phyloP scores from a whole-genome alignment of 352 stramenopile species.

The Phytophthora pinifolia region DNA sequence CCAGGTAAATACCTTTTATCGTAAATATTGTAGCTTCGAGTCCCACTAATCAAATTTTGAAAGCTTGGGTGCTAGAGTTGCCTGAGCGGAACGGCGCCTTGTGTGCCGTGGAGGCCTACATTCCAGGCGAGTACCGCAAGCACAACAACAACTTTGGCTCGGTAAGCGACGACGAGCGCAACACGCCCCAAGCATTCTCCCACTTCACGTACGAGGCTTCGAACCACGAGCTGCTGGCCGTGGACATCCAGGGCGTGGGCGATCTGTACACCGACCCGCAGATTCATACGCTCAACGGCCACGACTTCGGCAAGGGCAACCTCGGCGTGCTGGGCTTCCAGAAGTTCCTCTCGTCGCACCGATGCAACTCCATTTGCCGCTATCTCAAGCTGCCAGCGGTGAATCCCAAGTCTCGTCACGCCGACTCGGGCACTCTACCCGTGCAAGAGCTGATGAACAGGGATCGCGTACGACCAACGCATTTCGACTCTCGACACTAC shows the following conservation, averaged over 20 bases:
- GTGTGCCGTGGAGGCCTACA: constrained; percentile 83
- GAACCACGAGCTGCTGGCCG: constrained; percentile 90
- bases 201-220: constrained; percentile 94
- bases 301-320: constrained; percentile 90
- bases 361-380: constrained; percentile 88
- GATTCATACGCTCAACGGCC: constrained; percentile 85
- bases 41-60: too few relatives aligned
- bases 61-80: constrained; percentile 84
- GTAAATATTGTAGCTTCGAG: too few relatives aligned
- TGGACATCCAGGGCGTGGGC: constrained; percentile 95
- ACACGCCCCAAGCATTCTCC: constrained; percentile 91
- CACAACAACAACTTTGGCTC: constrained; percentile 91
- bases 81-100: constrained; percentile 67
- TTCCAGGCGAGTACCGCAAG: constrained; percentile 83
- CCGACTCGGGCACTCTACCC: constrained; percentile 71
- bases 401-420: constrained; percentile 78
- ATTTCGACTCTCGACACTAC: constrained; percentile 86
- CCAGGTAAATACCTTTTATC: too few relatives aligned
- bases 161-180: constrained; percentile 83
- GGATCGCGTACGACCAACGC: constrained; percentile 63
- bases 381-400: constrained; percentile 83
- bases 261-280: constrained; percentile 97
- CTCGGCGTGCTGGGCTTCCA: constrained; percentile 82
- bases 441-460: constrained; percentile 83
- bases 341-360: constrained; percentile 86